These are phyloP conservation scores for Solanum virginianum DNA, from an alignment of 257 asterid genomes.

Conservation along the genomic window DNA sequence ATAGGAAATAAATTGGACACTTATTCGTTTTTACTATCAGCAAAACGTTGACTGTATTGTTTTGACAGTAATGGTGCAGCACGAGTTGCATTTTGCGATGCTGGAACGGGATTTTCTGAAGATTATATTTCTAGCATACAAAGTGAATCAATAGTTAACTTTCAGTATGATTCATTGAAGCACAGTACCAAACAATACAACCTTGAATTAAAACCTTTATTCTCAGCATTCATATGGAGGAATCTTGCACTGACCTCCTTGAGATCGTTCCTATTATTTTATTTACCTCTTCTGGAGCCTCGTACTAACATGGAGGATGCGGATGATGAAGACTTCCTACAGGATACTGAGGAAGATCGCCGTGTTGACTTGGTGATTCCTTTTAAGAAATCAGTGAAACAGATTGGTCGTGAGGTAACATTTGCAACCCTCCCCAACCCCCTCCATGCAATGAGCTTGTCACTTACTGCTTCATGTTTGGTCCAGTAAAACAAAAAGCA, in stretches of 20 bases:
- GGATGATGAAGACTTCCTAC: conserved; percentile 63
- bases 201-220: conserved; percentile 56
- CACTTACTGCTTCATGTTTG: not conserved
- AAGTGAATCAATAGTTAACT: conserved; percentile 22
- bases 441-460: not conserved
- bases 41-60: not conserved
- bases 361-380: conserved; percentile 62
- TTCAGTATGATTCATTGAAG: conserved; percentile 20
- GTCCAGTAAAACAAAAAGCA: not conserved
- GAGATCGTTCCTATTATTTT: conserved; percentile 66
- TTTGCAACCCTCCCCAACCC: not conserved
- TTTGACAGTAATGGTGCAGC: conserved; percentile 31
- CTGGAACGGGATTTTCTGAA: conserved; percentile 42
- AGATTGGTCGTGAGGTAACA: conserved; percentile 71
- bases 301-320: conserved; percentile 32
- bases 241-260: conserved; percentile 53
- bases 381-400: conserved; percentile 81
- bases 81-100: conserved; percentile 50
- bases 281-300: conserved; percentile 88
- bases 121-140: conserved; percentile 28
- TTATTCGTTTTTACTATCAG: not conserved
- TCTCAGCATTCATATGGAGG: conserved; percentile 88
- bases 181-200: conserved; percentile 46
- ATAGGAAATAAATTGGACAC: not conserved
- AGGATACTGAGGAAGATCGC: conserved; percentile 32